Conservation (phyloP, 768 basidiomycete genomes). For the Pleurotus pulmonarius region DNA sequence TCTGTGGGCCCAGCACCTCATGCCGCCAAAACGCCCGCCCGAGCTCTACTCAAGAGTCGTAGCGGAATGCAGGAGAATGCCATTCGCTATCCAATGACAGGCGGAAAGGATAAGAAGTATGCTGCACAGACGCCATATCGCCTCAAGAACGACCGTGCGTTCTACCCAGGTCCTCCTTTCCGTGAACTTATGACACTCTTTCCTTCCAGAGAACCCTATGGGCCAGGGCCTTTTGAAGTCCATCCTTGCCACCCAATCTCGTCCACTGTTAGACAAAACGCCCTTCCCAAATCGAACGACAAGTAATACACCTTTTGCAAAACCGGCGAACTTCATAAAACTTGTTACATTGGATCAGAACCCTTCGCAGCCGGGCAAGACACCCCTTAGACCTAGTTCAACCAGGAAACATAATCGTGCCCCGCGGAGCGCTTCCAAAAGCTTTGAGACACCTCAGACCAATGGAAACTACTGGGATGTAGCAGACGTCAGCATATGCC, state of each 20-base stretch:
- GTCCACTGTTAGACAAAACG: conserved; percentile 71
- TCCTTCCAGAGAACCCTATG: background rate
- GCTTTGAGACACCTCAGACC: conserved; percentile 65
- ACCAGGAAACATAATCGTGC: conserved; percentile 59
- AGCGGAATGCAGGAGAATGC: conserved; percentile 7
- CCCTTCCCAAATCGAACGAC: conserved; percentile 64
- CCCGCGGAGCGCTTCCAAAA: conserved; percentile 44
- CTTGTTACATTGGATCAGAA: conserved; percentile 19
- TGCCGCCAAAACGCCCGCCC: background rate
- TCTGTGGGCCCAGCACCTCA: background rate
- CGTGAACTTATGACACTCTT: background rate
- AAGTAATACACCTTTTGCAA: conserved; percentile 31
- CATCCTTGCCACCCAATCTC: conserved; percentile 22
- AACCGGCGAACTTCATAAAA: conserved; percentile 32
- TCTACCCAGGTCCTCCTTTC: too few relatives aligned
- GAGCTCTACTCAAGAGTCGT: conserved; percentile 5
- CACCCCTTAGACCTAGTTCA: conserved; percentile 59
- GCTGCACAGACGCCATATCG: conserved; percentile 3
- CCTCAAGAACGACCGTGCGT: conserved; percentile 2
- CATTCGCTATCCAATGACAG: conserved; percentile 1
- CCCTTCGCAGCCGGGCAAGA: conserved; percentile 19
- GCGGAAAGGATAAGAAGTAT: background rate
- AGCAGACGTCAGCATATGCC: conserved; percentile 42
- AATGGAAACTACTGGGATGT: conserved; percentile 75
- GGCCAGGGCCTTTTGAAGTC: conserved; percentile 5